Evolutionary conservation across 352 stramenopile genomes (phyloP), one percentile per base, ranked within the genome.

Genomic region (Thraustochytrium aureum): DNA sequence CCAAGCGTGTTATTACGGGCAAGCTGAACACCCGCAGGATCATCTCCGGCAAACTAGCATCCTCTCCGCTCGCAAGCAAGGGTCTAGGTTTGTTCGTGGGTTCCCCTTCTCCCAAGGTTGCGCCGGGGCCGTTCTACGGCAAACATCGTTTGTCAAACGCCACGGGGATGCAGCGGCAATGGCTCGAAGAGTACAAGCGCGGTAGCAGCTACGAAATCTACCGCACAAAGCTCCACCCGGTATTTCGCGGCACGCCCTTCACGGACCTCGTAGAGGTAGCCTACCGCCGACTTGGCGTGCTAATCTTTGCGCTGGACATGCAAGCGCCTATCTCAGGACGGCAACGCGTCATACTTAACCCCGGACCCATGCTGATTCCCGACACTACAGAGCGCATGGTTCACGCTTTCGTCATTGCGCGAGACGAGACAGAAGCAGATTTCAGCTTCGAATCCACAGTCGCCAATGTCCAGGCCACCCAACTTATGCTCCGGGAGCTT

Each of bases 121-220:
- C 47, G 26, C n/a, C n/a, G n/a, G n/a, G n/a, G n/a, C n/a, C n/a
- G n/a, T n/a, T n/a, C n/a, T n/a, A n/a, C n/a, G n/a, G n/a, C n/a
- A n/a, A n/a, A n/a, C n/a, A n/a, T n/a, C n/a, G n/a, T n/a, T n/a
- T n/a, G n/a, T n/a, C n/a, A n/a, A n/a, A n/a, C n/a, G n/a, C n/a
- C n/a, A n/a, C n/a, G n/a, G n/a, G n/a, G n/a, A n/a, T n/a, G n/a
- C n/a, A n/a, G n/a, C n/a, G n/a, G n/a, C 6, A 12, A 2, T 79
- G 69, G 69, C 41, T 79, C n/a, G n/a, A 26, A 30, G 69, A 79
- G 37, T 79, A 73, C 43, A 79, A 79, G 41, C 69, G 69, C 26
- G 69, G 69, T 10, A 37, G 47, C 5, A 33, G 52, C 12, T 79
- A 73, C 26, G 69, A 79, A 33, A 79, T 79, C 32, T 79, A 79